These are phyloP conservation scores for Epichloe scottii DNA, from an alignment of 2,329 filamentous ascomycete species.

Conservation along the genomic window DNA sequence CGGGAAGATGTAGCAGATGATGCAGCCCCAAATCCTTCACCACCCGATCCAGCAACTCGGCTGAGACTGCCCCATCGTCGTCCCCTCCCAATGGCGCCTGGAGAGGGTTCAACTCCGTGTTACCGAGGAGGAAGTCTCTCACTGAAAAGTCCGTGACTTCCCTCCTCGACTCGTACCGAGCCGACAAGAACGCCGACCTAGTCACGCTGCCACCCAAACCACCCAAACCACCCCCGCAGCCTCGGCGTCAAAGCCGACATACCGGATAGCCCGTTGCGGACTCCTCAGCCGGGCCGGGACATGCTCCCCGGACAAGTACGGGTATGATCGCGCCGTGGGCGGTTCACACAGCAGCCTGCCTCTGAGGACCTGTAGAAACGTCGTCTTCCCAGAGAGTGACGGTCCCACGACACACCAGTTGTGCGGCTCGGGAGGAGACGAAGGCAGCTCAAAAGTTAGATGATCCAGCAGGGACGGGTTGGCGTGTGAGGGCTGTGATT, in stretches of 20 bases:
- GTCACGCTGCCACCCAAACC: conserved; percentile 39
- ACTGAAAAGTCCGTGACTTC: conserved; percentile 84
- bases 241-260: conserved; percentile 82
- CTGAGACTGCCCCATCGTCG: conserved; percentile 34
- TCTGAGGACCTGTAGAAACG: conserved; percentile 65
- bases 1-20: conserved; percentile 63
- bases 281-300: conserved; percentile 43
- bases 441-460: conserved; percentile 58
- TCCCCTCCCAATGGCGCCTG: conserved; percentile 27
- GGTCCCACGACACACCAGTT: conserved; percentile 81
- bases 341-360: conserved; percentile 68
- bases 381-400: conserved; percentile 67
- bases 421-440: conserved; percentile 34
- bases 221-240: conserved; percentile 41
- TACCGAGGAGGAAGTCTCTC: conserved; percentile 65
- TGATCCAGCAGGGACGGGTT: conserved; percentile 65
- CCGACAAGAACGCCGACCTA: conserved; percentile 72
- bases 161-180: conserved; percentile 76
- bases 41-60: conserved; percentile 45
- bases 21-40: conserved; percentile 57
- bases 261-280: conserved; percentile 60
- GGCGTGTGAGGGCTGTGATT: conserved; percentile 30
- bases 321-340: conserved; percentile 63
- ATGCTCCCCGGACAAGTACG: conserved; percentile 55
- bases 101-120: conserved; percentile 69